phyloP scores from a whole-genome alignment of 495 filamentous ascomycete species.

The Hyaloscypha variabilis region DNA sequence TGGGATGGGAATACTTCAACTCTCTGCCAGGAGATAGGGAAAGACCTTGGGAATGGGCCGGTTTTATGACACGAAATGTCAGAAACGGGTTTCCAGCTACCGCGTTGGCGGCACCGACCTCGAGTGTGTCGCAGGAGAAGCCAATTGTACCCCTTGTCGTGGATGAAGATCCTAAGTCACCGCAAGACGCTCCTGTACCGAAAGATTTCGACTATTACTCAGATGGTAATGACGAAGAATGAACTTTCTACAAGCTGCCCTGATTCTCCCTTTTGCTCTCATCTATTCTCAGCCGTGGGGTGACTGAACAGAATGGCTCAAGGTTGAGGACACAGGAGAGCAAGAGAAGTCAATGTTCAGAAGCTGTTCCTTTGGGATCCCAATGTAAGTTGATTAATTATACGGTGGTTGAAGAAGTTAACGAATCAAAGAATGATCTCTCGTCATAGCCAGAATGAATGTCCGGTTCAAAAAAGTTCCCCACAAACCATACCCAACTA shows the following conservation, averaged over 20 bases:
- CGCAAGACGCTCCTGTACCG: slow-evolving; percentile 30
- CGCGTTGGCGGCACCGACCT: neutral
- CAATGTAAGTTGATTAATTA: too few relatives aligned
- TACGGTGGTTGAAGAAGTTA: too few relatives aligned
- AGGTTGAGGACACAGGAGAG: too few relatives aligned
- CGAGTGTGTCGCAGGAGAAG: neutral
- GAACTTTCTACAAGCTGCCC: neutral
- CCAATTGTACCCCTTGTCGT: slow-evolving; percentile 17
- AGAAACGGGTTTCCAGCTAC: slow-evolving; percentile 16
- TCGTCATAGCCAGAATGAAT: too few relatives aligned
- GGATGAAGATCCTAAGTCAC: slow-evolving; percentile 19
- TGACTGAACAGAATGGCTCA: too few relatives aligned
- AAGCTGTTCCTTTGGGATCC: too few relatives aligned
- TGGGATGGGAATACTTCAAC: slow-evolving; percentile 91
- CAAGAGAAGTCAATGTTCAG: too few relatives aligned
- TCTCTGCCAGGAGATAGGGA: slow-evolving; percentile 44
- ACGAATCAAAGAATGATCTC: too few relatives aligned
- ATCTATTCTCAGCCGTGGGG: neutral
- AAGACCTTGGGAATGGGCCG: slow-evolving; percentile 61
- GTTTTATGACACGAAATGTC: slow-evolving; percentile 42
- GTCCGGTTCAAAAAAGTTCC: too few relatives aligned
- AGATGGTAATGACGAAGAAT: slow-evolving; percentile 30
- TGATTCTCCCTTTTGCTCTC: neutral
- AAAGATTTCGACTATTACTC: slow-evolving; percentile 31
- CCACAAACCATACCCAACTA: too few relatives aligned